A percentile compares a stretch with the other conserved stretches of the same genome.
These are phyloP conservation scores for Saccharomyces hybrid DNA, from an alignment of 1,139 yeast genomes.

Conservation along the genomic window DNA sequence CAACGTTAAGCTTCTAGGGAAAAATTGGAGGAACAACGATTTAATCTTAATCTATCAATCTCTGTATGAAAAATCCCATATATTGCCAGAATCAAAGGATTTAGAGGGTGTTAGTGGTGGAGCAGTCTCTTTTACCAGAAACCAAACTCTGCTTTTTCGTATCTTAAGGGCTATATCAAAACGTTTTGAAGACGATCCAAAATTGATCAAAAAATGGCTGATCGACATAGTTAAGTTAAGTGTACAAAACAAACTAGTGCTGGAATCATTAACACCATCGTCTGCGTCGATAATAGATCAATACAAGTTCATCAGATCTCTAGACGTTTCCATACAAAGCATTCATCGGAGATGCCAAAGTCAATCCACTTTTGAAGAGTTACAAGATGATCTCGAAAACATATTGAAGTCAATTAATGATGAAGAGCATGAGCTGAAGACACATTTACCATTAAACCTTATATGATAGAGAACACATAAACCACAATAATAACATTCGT, in stretches of 20 bases:
- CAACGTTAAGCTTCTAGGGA: not conserved
- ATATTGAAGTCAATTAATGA: constrained; percentile 16
- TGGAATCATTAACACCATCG: constrained; percentile 6
- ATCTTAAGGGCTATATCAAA: constrained; percentile 9
- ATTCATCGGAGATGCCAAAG: constrained; percentile 11
- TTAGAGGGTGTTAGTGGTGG: not conserved
- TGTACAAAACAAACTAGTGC: constrained; percentile 18
- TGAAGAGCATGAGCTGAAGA: constrained; percentile 22
- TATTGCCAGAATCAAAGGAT: constrained; percentile 4
- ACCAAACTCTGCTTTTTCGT: constrained; percentile 10
- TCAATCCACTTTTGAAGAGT: constrained; percentile 4
- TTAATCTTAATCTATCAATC: constrained; percentile 15
- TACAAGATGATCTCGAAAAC: constrained; percentile 11
- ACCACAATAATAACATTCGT: not conserved
- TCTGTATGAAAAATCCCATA: constrained; percentile 11
- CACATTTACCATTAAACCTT: constrained; percentile 23
- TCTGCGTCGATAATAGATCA: constrained; percentile 12
- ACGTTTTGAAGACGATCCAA: constrained; percentile 4
- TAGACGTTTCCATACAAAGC: constrained; percentile 20
- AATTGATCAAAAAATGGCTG: constrained; percentile 11
- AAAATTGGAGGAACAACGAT: constrained; percentile 1
- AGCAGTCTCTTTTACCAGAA: constrained; percentile 3
- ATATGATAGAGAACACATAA: constrained; percentile 7
- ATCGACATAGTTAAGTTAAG: constrained; percentile 24
- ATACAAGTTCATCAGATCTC: constrained; percentile 22